A percentile compares a stretch with the other conserved stretches of the same genome.
phyloP scores from a whole-genome alignment of 2,329 filamentous ascomycete species.

The Aspergillus alliaceus region DNA sequence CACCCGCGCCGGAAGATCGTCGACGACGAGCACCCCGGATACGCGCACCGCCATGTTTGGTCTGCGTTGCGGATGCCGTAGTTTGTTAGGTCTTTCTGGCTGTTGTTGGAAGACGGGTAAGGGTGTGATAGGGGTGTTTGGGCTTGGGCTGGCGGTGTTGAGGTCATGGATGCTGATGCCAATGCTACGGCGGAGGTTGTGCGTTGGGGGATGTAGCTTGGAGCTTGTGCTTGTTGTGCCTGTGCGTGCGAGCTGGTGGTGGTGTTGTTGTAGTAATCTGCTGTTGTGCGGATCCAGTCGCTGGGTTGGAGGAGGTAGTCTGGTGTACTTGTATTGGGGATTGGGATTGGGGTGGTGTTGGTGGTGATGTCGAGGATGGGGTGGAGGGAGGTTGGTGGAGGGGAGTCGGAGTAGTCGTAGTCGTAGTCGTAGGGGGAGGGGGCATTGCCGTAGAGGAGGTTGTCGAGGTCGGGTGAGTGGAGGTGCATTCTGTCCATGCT shows the following conservation, averaged over 20 bases:
- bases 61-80: conserved; percentile 33
- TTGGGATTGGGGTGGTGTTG: background rate
- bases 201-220: background rate
- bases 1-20: conserved; percentile 60
- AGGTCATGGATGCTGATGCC: background rate
- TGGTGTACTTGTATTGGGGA: too few relatives aligned
- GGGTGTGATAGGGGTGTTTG: conserved; percentile 1
- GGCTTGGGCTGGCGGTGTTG: background rate
- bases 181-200: background rate
- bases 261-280: background rate
- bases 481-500: background rate
- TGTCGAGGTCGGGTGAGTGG: too few relatives aligned
- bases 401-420: too few relatives aligned
- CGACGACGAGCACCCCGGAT: conserved; percentile 59
- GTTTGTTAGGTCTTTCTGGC: conserved; percentile 26
- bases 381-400: too few relatives aligned
- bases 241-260: too few relatives aligned
- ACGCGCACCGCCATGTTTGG: conserved; percentile 58
- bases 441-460: too few relatives aligned
- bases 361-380: background rate
- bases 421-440: too few relatives aligned
- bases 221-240: too few relatives aligned
- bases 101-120: background rate
- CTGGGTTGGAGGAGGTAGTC: background rate
- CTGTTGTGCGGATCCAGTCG: background rate